Evolutionary conservation across 768 basidiomycete species (phyloP).

Genomic region (Amanita jacksonii): DNA sequence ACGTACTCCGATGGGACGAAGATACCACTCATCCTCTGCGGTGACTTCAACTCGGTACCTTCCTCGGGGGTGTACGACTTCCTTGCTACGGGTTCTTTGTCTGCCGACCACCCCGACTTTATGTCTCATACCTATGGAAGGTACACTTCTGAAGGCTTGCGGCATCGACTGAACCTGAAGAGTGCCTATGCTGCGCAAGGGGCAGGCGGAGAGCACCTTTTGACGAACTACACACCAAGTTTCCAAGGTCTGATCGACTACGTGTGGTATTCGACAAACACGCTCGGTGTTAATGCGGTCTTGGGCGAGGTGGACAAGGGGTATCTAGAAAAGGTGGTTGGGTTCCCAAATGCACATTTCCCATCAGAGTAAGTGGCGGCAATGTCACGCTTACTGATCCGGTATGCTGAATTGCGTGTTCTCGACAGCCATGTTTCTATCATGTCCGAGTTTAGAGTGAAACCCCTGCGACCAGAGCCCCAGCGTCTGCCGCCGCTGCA

Average conservation of each 20-base stretch:
- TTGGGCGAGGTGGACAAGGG: conserved; percentile 77
- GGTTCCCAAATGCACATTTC: conserved; percentile 95
- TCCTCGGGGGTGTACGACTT: conserved; percentile 88
- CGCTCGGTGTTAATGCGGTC: conserved; percentile 70
- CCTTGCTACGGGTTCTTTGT: conserved; percentile 59
- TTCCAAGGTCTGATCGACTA: conserved; percentile 89
- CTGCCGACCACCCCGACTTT: conserved; percentile 82
- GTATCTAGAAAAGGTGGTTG: conserved; percentile 87
- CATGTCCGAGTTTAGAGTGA: conserved; percentile 69
- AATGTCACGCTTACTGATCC: neutral
- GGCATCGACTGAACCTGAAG: conserved; percentile 74
- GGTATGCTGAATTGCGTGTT: conserved; percentile 11
- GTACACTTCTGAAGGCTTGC: conserved; percentile 85
- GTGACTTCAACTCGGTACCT: conserved; percentile 93
- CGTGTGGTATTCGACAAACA: conserved; percentile 79
- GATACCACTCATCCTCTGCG: conserved; percentile 86
- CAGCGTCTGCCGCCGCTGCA: conserved; percentile 17
- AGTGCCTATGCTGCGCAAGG: conserved; percentile 62
- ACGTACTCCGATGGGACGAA: conserved; percentile 74
- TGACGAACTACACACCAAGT: conserved; percentile 88
- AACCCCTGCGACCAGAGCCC: conserved; percentile 46
- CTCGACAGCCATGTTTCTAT: conserved; percentile 58
- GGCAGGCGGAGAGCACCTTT: conserved; percentile 28
- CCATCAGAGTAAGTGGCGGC: conserved; percentile 93
- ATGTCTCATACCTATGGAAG: conserved; percentile 84